Percentiles rank a stretch among this genome's conserved stretches.
phyloP scores from a whole-genome alignment of 352 stramenopile genomes.

The Globisporangium solare region DNA sequence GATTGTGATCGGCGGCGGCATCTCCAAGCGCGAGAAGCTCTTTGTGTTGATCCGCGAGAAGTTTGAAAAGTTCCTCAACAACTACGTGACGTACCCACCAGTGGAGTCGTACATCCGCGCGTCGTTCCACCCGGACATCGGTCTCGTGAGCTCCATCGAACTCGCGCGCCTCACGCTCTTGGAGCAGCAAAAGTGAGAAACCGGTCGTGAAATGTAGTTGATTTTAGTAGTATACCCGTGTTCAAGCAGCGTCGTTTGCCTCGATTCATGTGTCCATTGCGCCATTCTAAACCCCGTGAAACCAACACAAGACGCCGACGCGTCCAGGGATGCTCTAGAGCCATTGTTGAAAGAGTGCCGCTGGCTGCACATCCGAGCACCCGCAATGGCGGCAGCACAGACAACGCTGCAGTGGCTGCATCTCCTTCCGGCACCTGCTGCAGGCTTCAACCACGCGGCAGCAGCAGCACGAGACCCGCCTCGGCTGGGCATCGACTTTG shows the following conservation, averaged over 20 bases:
- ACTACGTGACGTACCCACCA: constrained; percentile 72
- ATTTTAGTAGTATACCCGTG: constrained; percentile 2
- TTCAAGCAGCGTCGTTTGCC: constrained; percentile 15
- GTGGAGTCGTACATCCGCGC: constrained; percentile 75
- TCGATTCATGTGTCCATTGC: neutral
- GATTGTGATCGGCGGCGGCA: constrained; percentile 95
- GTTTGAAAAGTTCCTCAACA: constrained; percentile 74
- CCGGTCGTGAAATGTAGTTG: neutral
- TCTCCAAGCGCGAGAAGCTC: constrained; percentile 89
- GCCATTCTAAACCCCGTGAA: neutral
- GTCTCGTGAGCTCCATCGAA: constrained; percentile 80
- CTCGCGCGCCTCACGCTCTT: constrained; percentile 63
- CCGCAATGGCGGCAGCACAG: constrained; percentile 26
- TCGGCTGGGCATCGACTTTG: constrained; percentile 52
- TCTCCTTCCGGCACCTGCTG: constrained; percentile 21
- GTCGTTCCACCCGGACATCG: constrained; percentile 80
- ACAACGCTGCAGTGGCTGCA: constrained; percentile 19
- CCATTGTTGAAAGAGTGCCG: no score
- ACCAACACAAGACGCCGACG: constrained; percentile 1
- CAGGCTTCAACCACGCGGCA: no score
- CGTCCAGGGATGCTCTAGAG: neutral
- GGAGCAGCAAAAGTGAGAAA: constrained; percentile 15
- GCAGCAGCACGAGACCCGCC: constrained; percentile 1
- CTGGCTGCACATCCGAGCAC: neutral
- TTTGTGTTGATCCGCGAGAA: constrained; percentile 80